Percentiles rank a stretch among this genome's conserved stretches.
Conservation (phyloP, 1,139 yeast genomes). For the Yamadazyma oceani region DNA sequence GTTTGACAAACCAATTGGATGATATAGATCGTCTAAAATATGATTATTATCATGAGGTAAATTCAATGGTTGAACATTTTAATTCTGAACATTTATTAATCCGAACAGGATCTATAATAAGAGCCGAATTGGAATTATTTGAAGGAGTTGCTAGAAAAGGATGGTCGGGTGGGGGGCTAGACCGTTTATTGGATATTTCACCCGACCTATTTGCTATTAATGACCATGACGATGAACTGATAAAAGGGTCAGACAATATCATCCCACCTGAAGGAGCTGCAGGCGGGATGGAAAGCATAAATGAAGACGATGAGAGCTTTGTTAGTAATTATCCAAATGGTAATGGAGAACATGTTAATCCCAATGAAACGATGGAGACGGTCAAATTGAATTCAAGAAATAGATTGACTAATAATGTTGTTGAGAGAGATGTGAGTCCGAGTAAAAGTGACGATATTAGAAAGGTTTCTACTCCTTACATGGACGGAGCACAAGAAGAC, state of each 20-base stretch:
- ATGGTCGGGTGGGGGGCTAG: conserved; percentile 85
- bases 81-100: conserved; percentile 51
- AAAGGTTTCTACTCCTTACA: conserved; percentile 4
- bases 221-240: conserved; percentile 15
- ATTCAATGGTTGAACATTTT: conserved; percentile 45
- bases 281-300: conserved; percentile 8
- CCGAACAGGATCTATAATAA: conserved; percentile 62
- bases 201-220: conserved; percentile 50
- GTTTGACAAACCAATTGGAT: conserved; percentile 71
- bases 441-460: conserved; percentile 1
- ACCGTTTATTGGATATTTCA: conserved; percentile 56
- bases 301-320: conserved; percentile 11
- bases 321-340: conserved; percentile 3
- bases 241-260: too few species aligned
- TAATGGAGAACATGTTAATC: conserved; percentile 6
- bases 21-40: conserved; percentile 75
- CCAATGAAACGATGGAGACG: conserved; percentile 16
- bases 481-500: conserved; percentile 2
- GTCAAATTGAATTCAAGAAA: conserved; percentile 9
- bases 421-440: conserved; percentile 1
- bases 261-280: neutral
- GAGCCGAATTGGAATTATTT: conserved; percentile 79
- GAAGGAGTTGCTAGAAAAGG: conserved; percentile 84
- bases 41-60: conserved; percentile 68
- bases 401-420: neutral